Evolutionary conservation across 2,329 filamentous ascomycete species (phyloP).

Genomic region (Fusarium pseudocircinatum): DNA sequence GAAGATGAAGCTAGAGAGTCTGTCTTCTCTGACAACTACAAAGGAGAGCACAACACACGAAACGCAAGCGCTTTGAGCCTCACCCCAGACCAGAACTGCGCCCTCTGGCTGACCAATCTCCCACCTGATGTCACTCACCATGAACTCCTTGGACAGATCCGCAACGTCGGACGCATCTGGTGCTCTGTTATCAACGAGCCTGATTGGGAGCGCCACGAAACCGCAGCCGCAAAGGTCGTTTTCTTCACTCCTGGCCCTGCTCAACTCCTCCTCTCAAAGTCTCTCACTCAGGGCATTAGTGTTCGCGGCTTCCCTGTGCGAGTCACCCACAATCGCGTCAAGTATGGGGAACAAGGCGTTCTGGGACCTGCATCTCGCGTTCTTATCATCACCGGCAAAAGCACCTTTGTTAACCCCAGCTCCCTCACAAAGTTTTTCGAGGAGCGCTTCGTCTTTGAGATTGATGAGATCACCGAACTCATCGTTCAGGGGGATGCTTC

Average conservation of each 20-base stretch:
- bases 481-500: conserved; percentile 39
- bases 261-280: conserved; percentile 42
- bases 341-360: conserved; percentile 46
- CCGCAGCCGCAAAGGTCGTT: conserved; percentile 59
- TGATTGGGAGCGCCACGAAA: conserved; percentile 47
- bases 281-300: conserved; percentile 45
- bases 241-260: conserved; percentile 58
- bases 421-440: conserved; percentile 55
- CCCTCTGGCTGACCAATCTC: conserved; percentile 63
- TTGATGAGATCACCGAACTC: conserved; percentile 53
- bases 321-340: conserved; percentile 61
- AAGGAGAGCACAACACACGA: conserved; percentile 48
- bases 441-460: conserved; percentile 56
- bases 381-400: conserved; percentile 59
- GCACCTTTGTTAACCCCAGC: conserved; percentile 54
- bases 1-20: not conserved
- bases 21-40: conserved; percentile 48
- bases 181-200: conserved; percentile 63
- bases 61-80: conserved; percentile 50
- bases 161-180: conserved; percentile 60
- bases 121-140: conserved; percentile 54
- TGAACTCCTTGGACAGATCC: conserved; percentile 57
- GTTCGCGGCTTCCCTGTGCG: conserved; percentile 51
- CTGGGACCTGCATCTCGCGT: conserved; percentile 55
- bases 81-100: conserved; percentile 54